phyloP scores from a whole-genome alignment of 441 rosid genomes.

The Populus hybrid region DNA sequence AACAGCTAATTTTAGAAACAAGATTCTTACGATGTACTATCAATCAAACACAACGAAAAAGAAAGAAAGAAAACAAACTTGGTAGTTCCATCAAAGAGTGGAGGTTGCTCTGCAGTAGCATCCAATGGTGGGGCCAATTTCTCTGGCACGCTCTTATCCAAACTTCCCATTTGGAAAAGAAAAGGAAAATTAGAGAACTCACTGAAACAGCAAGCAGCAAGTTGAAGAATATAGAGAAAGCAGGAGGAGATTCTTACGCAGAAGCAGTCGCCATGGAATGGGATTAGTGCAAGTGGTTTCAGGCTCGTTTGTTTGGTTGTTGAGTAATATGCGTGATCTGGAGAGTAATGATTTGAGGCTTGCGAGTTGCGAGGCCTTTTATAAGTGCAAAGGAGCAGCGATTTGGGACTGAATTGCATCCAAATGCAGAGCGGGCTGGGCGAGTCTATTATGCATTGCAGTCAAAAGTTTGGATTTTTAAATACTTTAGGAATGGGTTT shows the following conservation, averaged over 20 bases:
- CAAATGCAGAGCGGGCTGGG: neutral
- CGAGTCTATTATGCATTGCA: neutral
- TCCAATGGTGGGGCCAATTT: slow-evolving; percentile 18
- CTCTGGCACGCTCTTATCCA: slow-evolving; percentile 27
- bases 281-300: neutral
- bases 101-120: slow-evolving; percentile 28
- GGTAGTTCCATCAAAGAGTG: slow-evolving; percentile 30
- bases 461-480: no score
- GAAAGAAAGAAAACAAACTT: slow-evolving; percentile 3
- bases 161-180: slow-evolving; percentile 1
- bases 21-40: neutral
- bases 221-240: neutral
- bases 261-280: slow-evolving; percentile 19
- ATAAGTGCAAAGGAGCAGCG: neutral
- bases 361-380: neutral
- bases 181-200: neutral
- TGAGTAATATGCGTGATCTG: neutral
- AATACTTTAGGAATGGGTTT: no score
- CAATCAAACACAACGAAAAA: neutral
- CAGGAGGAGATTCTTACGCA: slow-evolving; percentile 10
- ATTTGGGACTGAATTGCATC: neutral
- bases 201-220: neutral
- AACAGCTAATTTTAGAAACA: neutral
- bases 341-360: neutral
- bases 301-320: neutral